Percentiles rank a stretch among this genome's conserved stretches.
These are phyloP conservation scores for Neopestalotiopsis rosae DNA, from an alignment of 2,329 filamentous ascomycete species.

Conservation along the genomic window DNA sequence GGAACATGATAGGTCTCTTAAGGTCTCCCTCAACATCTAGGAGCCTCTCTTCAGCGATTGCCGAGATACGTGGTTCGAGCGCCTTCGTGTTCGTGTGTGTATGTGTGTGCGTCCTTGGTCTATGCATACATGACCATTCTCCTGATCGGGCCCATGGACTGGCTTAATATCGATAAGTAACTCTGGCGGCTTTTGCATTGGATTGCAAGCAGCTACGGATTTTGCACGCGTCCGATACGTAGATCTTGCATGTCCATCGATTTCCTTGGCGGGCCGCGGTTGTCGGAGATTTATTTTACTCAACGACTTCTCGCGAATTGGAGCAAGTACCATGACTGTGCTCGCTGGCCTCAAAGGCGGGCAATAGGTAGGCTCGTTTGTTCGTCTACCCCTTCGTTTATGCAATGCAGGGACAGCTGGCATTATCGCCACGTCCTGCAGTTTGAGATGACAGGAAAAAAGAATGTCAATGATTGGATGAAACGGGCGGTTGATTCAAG, in stretches of 20 bases:
- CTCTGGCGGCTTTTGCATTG: background rate
- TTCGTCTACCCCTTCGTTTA: conserved; percentile 31
- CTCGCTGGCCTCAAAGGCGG: background rate
- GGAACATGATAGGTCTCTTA: no score
- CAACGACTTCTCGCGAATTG: background rate
- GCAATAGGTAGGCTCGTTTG: background rate
- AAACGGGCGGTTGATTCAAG: background rate
- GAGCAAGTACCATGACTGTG: background rate
- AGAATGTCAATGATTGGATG: conserved; percentile 13
- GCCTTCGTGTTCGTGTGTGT: no score
- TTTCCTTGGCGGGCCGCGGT: background rate
- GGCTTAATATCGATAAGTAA: background rate
- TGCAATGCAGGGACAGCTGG: conserved; percentile 42
- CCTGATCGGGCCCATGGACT: no score
- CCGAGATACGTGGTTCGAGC: background rate
- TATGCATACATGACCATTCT: no score
- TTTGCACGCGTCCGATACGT: background rate
- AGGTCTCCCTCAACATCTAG: background rate
- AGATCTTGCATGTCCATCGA: background rate
- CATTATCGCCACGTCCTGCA: conserved; percentile 35
- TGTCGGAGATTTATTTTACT: conserved; percentile 3
- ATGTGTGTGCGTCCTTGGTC: background rate
- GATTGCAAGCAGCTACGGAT: background rate
- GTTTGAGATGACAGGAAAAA: conserved; percentile 7
- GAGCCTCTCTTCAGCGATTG: background rate